Conservation (phyloP, 768 basidiomycete species). For the Sutorius australiensis region DNA sequence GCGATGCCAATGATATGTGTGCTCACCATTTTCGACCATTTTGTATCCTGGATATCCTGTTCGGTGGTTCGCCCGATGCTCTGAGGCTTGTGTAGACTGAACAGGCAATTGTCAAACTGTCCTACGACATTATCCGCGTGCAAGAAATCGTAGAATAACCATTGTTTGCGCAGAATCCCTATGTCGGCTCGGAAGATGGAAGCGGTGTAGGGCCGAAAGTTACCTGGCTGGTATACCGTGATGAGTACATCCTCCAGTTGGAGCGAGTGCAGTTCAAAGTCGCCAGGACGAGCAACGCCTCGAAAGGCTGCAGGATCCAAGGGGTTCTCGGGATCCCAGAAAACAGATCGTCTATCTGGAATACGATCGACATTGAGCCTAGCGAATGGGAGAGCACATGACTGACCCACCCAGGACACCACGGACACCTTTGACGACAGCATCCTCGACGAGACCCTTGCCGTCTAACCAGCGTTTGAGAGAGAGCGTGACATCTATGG, state of each 20-base stretch:
- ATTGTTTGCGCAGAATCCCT: conserved; percentile 79
- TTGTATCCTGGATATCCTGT: conserved; percentile 76
- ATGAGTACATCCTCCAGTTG: conserved; percentile 90
- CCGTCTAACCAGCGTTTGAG: conserved; percentile 93
- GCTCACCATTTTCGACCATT: conserved; percentile 85
- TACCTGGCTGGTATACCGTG: conserved; percentile 90
- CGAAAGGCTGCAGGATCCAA: conserved; percentile 80
- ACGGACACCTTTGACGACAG: conserved; percentile 89
- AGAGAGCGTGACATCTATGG: conserved; percentile 92
- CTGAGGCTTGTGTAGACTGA: conserved; percentile 94
- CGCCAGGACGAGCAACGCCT: conserved; percentile 67
- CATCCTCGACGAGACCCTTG: conserved; percentile 87
- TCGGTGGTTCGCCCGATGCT: conserved; percentile 90
- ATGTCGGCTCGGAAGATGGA: conserved; percentile 94
- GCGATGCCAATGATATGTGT: background rate
- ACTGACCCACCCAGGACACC: conserved; percentile 74
- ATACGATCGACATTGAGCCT: background rate
- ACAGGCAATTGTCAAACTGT: conserved; percentile 96
- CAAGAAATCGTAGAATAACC: conserved; percentile 94
- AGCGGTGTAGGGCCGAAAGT: conserved; percentile 87
- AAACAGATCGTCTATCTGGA: conserved; percentile 81
- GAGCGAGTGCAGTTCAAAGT: conserved; percentile 88
- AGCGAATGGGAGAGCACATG: background rate
- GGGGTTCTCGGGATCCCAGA: conserved; percentile 81
- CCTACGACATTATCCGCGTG: conserved; percentile 91